Conservation (phyloP, 148 eudicot species). For the Drosera capensis region DNA sequence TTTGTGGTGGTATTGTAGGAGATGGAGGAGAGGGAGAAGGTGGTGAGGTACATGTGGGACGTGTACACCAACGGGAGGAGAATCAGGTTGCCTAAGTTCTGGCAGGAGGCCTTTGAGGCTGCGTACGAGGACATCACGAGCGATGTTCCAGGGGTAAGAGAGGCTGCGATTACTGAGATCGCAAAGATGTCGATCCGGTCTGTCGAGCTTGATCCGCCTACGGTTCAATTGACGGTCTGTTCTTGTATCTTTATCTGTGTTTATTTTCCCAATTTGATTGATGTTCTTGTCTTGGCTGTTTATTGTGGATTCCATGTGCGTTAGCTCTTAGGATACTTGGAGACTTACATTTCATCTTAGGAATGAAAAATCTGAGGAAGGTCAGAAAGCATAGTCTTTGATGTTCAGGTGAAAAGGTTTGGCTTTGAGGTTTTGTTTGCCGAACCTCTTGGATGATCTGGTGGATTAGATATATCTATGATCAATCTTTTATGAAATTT, state of each 20-base stretch:
- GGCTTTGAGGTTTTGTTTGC: too few relatives aligned
- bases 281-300: too few relatives aligned
- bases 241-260: background rate
- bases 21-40: constrained; percentile 81
- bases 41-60: constrained; percentile 92
- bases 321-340: too few relatives aligned
- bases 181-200: constrained; percentile 72
- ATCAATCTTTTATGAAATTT: too few relatives aligned
- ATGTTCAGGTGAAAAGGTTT: too few relatives aligned
- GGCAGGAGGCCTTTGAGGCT: constrained; percentile 92
- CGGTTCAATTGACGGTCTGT: constrained; percentile 39
- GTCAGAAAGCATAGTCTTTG: too few relatives aligned
- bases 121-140: constrained; percentile 77
- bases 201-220: constrained; percentile 40
- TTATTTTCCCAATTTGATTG: background rate
- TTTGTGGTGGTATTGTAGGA: constrained; percentile 42
- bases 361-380: too few relatives aligned
- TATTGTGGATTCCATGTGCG: too few relatives aligned
- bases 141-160: constrained; percentile 43
- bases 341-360: too few relatives aligned
- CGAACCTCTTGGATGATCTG: too few relatives aligned
- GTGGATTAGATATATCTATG: too few relatives aligned
- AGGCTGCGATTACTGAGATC: constrained; percentile 64
- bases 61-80: constrained; percentile 53
- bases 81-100: constrained; percentile 53